Conservation (phyloP, 129 eudicot genomes). For the Flaveria robusta region DNA sequence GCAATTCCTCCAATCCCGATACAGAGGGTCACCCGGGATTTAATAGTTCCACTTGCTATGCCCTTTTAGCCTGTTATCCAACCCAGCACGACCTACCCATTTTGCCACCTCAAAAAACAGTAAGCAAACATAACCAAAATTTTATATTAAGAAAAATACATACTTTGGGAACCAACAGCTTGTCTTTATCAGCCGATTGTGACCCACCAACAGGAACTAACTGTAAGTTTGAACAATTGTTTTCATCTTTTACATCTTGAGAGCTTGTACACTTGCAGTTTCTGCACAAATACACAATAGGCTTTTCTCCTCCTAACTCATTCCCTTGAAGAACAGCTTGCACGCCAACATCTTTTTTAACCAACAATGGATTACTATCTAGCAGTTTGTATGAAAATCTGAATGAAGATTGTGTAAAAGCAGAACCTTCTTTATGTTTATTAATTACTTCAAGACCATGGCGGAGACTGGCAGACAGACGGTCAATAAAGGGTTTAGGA, state of each 20-base stretch:
- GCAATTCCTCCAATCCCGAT: too few species aligned
- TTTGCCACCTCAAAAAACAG: not conserved
- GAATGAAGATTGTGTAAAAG: slow-evolving; percentile 61
- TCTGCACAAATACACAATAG: slow-evolving; percentile 44
- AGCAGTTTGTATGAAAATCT: slow-evolving; percentile 66
- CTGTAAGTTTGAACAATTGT: slow-evolving; percentile 55
- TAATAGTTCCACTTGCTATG: too few species aligned
- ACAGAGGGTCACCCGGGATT: too few species aligned
- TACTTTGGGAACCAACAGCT: slow-evolving; percentile 81
- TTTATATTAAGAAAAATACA: slow-evolving; percentile 16
- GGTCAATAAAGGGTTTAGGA: slow-evolving; percentile 43
- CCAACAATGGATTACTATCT: slow-evolving; percentile 46
- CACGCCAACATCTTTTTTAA: slow-evolving; percentile 69
- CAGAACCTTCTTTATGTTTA: slow-evolving; percentile 49
- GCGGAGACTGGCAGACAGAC: slow-evolving; percentile 78
- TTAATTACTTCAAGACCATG: slow-evolving; percentile 78
- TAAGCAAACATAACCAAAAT: slow-evolving; percentile 3
- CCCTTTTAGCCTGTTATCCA: too few species aligned
- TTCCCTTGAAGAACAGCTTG: slow-evolving; percentile 59
- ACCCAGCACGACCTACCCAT: not conserved
- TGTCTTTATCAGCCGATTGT: slow-evolving; percentile 45
- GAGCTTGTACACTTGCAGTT: slow-evolving; percentile 56
- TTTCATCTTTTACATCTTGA: slow-evolving; percentile 40
- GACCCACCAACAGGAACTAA: slow-evolving; percentile 51
- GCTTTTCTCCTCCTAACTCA: slow-evolving; percentile 40